Conservation (phyloP, 2,329 filamentous ascomycete genomes). For the Pestalotiopsis sp. region DNA sequence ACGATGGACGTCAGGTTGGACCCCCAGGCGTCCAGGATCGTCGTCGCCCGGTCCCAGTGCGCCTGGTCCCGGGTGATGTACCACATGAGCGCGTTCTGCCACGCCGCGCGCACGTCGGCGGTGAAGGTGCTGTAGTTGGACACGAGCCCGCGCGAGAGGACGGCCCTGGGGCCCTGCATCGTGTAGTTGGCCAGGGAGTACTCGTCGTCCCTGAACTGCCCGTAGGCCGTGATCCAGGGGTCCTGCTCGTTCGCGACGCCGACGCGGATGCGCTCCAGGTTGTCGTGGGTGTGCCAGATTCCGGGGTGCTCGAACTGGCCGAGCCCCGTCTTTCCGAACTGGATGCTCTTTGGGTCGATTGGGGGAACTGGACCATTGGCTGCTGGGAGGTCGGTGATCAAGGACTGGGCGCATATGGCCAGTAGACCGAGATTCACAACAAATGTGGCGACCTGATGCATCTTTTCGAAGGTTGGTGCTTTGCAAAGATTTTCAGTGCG, state of each 20-base stretch:
- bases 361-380: not conserved
- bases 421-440: not conserved
- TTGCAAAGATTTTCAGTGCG: not conserved
- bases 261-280: not conserved
- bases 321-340: not conserved
- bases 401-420: not conserved
- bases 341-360: not conserved
- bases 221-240: not conserved
- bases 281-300: not conserved
- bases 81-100: conserved; percentile 45
- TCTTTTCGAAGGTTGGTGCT: not conserved
- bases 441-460: not conserved
- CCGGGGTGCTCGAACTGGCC: not conserved
- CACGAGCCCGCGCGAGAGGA: conserved; percentile 32
- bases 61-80: conserved; percentile 39
- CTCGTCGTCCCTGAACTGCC: not conserved
- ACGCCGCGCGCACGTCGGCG: conserved; percentile 38
- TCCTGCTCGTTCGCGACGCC: not conserved
- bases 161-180: conserved; percentile 32
- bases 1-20: conserved; percentile 34
- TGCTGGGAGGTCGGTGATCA: not conserved
- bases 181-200: conserved; percentile 21
- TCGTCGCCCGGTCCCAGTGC: conserved; percentile 36
- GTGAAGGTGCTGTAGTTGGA: conserved; percentile 41
- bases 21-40: conserved; percentile 40